These are phyloP conservation scores for Linderniella brevidens DNA, from an alignment of 257 asterid genomes.

Conservation along the genomic window DNA sequence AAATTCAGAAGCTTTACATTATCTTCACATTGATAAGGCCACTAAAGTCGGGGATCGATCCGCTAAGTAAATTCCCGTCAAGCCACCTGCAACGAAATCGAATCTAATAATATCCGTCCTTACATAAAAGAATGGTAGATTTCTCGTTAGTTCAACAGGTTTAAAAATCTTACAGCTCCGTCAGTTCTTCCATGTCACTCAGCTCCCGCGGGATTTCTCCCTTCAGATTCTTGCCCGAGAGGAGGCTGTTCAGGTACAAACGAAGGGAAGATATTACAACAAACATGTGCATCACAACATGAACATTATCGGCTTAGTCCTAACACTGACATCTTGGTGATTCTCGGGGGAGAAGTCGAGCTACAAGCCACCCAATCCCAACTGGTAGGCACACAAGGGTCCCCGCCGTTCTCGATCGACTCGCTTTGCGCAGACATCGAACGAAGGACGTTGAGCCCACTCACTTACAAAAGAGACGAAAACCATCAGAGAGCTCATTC, in stretches of 20 bases:
- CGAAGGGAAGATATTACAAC: background rate
- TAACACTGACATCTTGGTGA: slow-evolving; percentile 57
- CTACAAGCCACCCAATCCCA: slow-evolving; percentile 91
- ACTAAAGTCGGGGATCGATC: slow-evolving; percentile 72
- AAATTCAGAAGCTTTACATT: slow-evolving; percentile 35
- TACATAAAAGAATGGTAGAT: background rate
- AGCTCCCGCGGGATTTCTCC: slow-evolving; percentile 70
- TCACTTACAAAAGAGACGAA: slow-evolving; percentile 30
- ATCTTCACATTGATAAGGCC: slow-evolving; percentile 56
- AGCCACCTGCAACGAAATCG: slow-evolving; percentile 48
- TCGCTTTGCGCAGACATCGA: slow-evolving; percentile 30
- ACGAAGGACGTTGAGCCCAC: slow-evolving; percentile 33
- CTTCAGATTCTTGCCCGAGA: slow-evolving; percentile 53
- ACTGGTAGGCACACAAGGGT: slow-evolving; percentile 67
- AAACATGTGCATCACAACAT: background rate
- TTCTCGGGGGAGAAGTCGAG: slow-evolving; percentile 60
- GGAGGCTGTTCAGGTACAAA: slow-evolving; percentile 33
- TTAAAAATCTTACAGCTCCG: slow-evolving; percentile 55
- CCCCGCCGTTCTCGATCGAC: slow-evolving; percentile 50
- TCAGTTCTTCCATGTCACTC: slow-evolving; percentile 58
- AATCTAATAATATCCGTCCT: slow-evolving; percentile 1
- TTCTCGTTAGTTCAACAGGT: background rate
- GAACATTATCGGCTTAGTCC: background rate
- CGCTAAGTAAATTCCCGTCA: slow-evolving; percentile 49
- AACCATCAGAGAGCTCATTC: slow-evolving; percentile 11